Conservation (phyloP, 805 yeast genomes). For the Candida railenensis region DNA sequence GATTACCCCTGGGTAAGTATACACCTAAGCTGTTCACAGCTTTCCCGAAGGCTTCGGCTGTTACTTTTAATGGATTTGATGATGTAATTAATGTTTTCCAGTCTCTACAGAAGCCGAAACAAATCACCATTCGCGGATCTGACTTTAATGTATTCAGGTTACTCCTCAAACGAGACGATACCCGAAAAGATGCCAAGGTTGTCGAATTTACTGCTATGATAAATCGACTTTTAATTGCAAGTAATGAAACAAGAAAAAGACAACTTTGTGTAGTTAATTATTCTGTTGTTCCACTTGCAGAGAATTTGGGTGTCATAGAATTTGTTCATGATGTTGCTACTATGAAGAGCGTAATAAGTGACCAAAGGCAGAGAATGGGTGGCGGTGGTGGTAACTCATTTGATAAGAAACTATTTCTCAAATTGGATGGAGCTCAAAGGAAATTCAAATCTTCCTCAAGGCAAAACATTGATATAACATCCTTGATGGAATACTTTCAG, state of each 20-base stretch:
- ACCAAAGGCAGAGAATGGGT: slow-evolving; percentile 28
- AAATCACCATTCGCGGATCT: slow-evolving; percentile 71
- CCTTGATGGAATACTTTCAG: slow-evolving; percentile 17
- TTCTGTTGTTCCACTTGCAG: slow-evolving; percentile 85
- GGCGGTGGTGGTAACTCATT: slow-evolving; percentile 11
- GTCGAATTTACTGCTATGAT: slow-evolving; percentile 89
- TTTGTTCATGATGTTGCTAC: slow-evolving; percentile 37
- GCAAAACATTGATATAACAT: slow-evolving; percentile 3
- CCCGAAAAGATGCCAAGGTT: slow-evolving; percentile 90
- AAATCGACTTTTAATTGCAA: slow-evolving; percentile 65
- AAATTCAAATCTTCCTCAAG: slow-evolving; percentile 15
- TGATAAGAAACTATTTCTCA: slow-evolving; percentile 28
- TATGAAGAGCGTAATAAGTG: slow-evolving; percentile 29
- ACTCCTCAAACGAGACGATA: slow-evolving; percentile 87
- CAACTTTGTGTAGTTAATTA: slow-evolving; percentile 72
- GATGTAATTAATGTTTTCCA: slow-evolving; percentile 66
- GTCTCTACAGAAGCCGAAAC: slow-evolving; percentile 86
- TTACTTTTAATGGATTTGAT: slow-evolving; percentile 62
- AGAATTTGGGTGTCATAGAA: slow-evolving; percentile 86
- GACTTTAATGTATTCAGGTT: slow-evolving; percentile 74
- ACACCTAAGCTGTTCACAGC: slow-evolving; percentile 42
- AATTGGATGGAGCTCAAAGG: slow-evolving; percentile 31
- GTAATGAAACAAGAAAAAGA: slow-evolving; percentile 72
- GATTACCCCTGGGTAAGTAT: slow-evolving; percentile 54
- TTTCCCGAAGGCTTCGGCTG: slow-evolving; percentile 40